A percentile compares a stretch with the other conserved stretches of the same genome.
Evolutionary conservation across 345 rosid species (phyloP).

Genomic region (Citropsis articulata): DNA sequence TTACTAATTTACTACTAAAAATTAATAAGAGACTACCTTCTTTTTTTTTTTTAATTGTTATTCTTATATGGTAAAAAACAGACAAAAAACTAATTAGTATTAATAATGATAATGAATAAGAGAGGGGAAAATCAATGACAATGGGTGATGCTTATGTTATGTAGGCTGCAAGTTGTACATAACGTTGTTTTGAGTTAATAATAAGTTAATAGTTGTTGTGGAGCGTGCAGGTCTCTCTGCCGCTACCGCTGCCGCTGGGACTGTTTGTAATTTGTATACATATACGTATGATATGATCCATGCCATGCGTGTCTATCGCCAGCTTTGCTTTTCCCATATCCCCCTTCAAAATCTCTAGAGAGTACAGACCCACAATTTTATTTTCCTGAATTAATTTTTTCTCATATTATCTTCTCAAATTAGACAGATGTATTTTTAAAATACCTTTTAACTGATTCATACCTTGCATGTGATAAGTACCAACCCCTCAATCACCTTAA

Average conservation of each 20-base stretch:
- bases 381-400: no score
- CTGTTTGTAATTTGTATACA: constrained; percentile 18
- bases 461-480: constrained; percentile 4
- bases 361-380: neutral
- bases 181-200: neutral
- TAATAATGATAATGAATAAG: no score
- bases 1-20: constrained; percentile 8
- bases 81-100: no score
- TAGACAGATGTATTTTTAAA: neutral
- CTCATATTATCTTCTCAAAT: neutral
- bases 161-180: neutral
- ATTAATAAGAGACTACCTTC: neutral
- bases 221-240: constrained; percentile 22
- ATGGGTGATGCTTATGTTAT: no score
- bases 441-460: neutral
- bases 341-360: neutral
- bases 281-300: neutral
- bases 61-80: neutral
- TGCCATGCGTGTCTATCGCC: constrained; percentile 24
- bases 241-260: constrained; percentile 28
- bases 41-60: neutral
- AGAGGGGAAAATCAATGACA: no score
- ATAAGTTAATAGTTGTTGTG: neutral
- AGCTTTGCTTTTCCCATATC: constrained; percentile 5
- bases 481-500: neutral